A percentile compares a stretch with the other conserved stretches of the same genome.
phyloP scores from a whole-genome alignment of 148 eudicot species.

The Pharnaceum exiguum region DNA sequence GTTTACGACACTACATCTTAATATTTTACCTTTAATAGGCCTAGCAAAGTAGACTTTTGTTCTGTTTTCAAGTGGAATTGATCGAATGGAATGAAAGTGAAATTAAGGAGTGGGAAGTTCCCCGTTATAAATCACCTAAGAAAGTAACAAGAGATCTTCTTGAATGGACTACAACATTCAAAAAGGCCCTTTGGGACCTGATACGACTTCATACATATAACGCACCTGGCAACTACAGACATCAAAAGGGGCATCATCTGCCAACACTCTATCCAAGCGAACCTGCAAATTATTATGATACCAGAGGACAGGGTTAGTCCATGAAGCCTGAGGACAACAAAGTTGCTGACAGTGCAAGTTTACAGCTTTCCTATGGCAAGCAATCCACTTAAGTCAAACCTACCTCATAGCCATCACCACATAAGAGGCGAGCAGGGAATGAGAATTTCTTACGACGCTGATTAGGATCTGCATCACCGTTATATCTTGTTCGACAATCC shows the following conservation, averaged over 20 bases:
- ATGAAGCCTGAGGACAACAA: not conserved
- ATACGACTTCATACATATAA: not conserved
- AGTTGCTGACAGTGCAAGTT: not conserved
- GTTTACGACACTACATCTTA: no score
- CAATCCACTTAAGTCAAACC: not conserved
- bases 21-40: no score
- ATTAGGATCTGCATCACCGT: slow-evolving; percentile 95
- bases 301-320: slow-evolving; percentile 6
- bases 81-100: no score
- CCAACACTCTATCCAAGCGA: slow-evolving; percentile 66
- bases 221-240: slow-evolving; percentile 93
- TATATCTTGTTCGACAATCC: slow-evolving; percentile 93
- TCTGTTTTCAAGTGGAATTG: no score
- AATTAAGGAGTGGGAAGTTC: no score
- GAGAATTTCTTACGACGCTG: slow-evolving; percentile 88
- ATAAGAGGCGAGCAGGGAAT: slow-evolving; percentile 87
- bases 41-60: no score
- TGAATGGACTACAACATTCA: not conserved
- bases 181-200: not conserved
- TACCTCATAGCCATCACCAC: slow-evolving; percentile 99
- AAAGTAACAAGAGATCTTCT: no score
- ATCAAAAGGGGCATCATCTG: slow-evolving; percentile 93
- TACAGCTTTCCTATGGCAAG: not conserved
- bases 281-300: slow-evolving; percentile 43
- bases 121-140: no score